These are phyloP conservation scores for Ceratocystiopsis minuta DNA, from an alignment of 2,329 filamentous ascomycete species.

Conservation along the genomic window DNA sequence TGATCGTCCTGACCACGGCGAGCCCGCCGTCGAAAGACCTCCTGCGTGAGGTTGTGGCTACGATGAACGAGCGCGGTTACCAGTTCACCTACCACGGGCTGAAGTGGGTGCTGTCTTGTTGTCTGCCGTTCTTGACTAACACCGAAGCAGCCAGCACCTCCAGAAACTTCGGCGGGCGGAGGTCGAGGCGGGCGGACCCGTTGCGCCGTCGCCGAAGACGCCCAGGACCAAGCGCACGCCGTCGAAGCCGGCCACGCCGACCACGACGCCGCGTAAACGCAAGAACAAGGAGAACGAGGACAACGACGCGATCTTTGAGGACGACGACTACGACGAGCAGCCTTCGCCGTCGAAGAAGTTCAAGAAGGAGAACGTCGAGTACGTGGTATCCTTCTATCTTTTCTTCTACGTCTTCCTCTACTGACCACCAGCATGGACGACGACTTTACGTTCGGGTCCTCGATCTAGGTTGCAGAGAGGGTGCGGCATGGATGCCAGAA, in stretches of 20 bases:
- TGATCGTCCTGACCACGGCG: slow-evolving; percentile 22
- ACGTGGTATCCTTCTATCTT: no score
- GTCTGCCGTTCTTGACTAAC: not conserved
- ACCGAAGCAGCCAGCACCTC: slow-evolving; percentile 19
- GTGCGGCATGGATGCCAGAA: no score
- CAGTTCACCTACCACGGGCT: slow-evolving; percentile 9
- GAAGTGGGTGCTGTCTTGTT: slow-evolving; percentile 2
- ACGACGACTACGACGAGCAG: not conserved
- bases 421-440: no score
- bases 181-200: slow-evolving; percentile 2
- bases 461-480: no score
- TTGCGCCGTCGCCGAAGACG: slow-evolving; percentile 2
- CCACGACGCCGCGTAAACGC: not conserved
- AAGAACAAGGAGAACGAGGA: slow-evolving; percentile 6
- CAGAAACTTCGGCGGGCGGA: slow-evolving; percentile 18
- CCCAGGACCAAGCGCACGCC: slow-evolving; percentile 4
- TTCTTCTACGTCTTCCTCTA: no score
- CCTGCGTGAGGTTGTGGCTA: slow-evolving; percentile 12
- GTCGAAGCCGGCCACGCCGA: slow-evolving; percentile 6
- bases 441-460: no score
- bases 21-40: slow-evolving; percentile 17
- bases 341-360: no score
- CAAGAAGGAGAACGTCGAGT: no score
- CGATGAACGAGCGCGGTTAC: slow-evolving; percentile 13
- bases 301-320: not conserved